A percentile compares a stretch with the other conserved stretches of the same genome.
Evolutionary conservation across 2,329 filamentous ascomycete genomes (phyloP).

Genomic region (Cladosporium austrohemisphaericum): DNA sequence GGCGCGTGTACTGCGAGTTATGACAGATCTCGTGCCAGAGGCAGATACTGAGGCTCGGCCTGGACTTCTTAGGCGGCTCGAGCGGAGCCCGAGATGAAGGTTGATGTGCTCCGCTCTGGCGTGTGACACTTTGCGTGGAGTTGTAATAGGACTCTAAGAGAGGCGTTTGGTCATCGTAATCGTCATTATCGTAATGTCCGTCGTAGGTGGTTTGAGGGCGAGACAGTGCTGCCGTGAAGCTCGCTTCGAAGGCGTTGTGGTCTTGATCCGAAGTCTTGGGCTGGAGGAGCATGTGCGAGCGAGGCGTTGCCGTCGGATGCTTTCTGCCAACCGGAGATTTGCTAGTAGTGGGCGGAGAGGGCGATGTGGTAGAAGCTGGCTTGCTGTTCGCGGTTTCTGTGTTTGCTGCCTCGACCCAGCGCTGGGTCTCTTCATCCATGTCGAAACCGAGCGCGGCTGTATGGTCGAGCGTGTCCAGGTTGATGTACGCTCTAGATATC

Average conservation of each 20-base stretch:
- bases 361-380: too few species aligned
- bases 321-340: too few species aligned
- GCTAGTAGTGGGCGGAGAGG: background rate
- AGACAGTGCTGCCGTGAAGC: constrained; percentile 5
- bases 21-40: constrained; percentile 20
- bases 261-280: too few species aligned
- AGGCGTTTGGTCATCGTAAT: background rate
- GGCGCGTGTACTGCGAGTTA: constrained; percentile 23
- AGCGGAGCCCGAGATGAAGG: background rate
- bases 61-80: constrained; percentile 15
- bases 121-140: too few species aligned
- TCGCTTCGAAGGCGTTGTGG: constrained; percentile 9
- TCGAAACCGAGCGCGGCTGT: background rate
- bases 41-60: constrained; percentile 17
- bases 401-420: background rate
- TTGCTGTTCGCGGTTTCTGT: too few species aligned
- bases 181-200: background rate
- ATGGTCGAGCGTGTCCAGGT: background rate
- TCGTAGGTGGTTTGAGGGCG: background rate
- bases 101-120: too few species aligned
- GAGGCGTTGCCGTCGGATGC: too few species aligned
- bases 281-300: too few species aligned
- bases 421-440: background rate
- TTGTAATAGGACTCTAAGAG: constrained; percentile 6
- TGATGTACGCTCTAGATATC: background rate